phyloP scores from a whole-genome alignment of 371 early-diverging fungal genomes.

The Rhizopus delemar region DNA sequence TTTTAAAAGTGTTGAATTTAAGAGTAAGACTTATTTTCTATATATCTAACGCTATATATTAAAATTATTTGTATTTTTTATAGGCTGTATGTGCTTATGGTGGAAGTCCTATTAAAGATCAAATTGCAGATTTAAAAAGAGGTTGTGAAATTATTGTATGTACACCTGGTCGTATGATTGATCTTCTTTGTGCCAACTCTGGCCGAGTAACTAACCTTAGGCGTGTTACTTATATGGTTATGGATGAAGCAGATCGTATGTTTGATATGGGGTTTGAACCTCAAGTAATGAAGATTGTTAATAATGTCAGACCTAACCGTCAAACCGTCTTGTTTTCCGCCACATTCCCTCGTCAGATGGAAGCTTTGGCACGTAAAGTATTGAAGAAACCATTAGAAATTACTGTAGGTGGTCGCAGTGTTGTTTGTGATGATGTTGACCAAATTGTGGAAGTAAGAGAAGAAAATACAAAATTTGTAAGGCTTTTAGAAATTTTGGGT shows the following conservation, averaged over 20 bases:
- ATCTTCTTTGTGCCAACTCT: conserved; percentile 94
- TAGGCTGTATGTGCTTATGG: conserved; percentile 96
- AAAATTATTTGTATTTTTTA: conserved; percentile 7
- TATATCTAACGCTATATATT: background rate
- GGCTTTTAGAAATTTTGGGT: conserved; percentile 90
- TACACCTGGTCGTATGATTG: conserved; percentile 99
- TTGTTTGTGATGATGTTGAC: conserved; percentile 86
- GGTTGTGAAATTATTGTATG: conserved; percentile 99
- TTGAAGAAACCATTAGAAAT: conserved; percentile 89
- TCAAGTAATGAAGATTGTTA: conserved; percentile 96
- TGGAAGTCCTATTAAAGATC: conserved; percentile 96
- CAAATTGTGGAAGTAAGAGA: conserved; percentile 92
- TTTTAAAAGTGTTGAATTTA: conserved; percentile 79
- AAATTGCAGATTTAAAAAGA: conserved; percentile 96
- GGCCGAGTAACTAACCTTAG: conserved; percentile 94
- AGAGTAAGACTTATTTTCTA: conserved; percentile 27
- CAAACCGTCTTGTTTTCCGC: conserved; percentile 96
- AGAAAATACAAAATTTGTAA: conserved; percentile 80
- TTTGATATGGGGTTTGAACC: conserved; percentile 99
- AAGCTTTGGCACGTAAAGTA: conserved; percentile 93
- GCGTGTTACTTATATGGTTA: conserved; percentile 95
- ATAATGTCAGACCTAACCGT: conserved; percentile 89
- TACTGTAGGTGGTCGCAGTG: conserved; percentile 90
- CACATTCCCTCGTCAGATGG: conserved; percentile 97
- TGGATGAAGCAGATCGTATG: conserved; percentile 99